Percentiles rank a stretch among this genome's conserved stretches.
phyloP scores from a whole-genome alignment of 1,284 basidiomycete species.

The Leccinum huronense region DNA sequence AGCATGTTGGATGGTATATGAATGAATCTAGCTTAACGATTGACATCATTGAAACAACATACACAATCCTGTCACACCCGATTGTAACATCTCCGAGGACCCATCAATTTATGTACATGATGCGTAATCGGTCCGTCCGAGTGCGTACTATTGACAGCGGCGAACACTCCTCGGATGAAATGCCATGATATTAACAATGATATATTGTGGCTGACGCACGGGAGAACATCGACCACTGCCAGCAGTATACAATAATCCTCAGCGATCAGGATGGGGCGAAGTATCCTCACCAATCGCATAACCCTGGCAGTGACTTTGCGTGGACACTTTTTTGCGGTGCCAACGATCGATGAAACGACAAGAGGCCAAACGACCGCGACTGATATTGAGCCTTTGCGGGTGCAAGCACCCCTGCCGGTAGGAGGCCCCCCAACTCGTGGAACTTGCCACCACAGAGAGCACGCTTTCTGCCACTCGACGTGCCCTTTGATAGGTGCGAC shows the following conservation, averaged over 20 bases:
- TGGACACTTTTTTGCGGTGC: background rate
- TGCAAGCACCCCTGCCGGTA: background rate
- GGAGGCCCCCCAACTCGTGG: background rate
- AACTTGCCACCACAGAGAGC: background rate
- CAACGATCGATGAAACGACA: background rate
- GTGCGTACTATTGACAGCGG: background rate
- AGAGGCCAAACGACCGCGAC: background rate
- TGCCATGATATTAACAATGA: background rate
- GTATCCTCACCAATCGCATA: background rate
- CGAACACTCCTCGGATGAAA: background rate
- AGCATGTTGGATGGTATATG: background rate
- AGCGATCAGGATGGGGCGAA: background rate
- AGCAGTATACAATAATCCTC: background rate
- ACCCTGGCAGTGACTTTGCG: background rate
- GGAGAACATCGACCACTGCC: background rate
- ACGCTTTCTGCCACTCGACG: background rate
- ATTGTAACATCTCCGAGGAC: background rate
- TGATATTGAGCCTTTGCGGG: background rate
- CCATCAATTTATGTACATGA: background rate
- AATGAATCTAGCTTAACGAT: background rate
- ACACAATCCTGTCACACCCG: background rate
- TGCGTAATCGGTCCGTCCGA: background rate
- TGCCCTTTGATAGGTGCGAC: background rate
- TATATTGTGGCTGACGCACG: background rate
- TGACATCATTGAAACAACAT: background rate